A percentile compares a stretch with the other conserved stretches of the same genome.
Conservation (phyloP, 2,329 filamentous ascomycete genomes). For the Colletotrichum liriopes region DNA sequence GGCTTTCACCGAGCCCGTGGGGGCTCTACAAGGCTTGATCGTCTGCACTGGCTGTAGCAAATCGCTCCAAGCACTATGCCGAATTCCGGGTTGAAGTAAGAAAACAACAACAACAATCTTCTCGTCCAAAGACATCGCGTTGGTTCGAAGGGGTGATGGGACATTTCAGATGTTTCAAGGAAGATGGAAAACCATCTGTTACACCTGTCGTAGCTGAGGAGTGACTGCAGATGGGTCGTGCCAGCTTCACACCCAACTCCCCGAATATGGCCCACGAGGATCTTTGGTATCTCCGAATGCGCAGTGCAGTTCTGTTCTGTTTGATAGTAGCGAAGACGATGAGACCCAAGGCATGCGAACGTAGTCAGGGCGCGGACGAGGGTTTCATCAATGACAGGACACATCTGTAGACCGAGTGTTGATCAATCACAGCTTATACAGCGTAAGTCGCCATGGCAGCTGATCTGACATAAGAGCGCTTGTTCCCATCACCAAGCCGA, state of each 20-base stretch:
- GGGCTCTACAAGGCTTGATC: background rate
- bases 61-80: background rate
- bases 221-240: background rate
- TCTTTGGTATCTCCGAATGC: background rate
- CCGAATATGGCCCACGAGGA: background rate
- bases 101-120: background rate
- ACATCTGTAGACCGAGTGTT: background rate
- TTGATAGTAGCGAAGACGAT: background rate
- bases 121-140: background rate
- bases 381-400: background rate
- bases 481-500: too few relatives aligned
- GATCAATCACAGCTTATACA: too few relatives aligned
- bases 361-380: background rate
- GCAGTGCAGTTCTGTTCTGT: background rate
- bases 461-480: too few relatives aligned
- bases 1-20: background rate
- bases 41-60: background rate
- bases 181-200: background rate
- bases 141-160: background rate
- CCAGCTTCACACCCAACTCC: background rate
- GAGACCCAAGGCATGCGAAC: background rate
- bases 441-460: too few relatives aligned
- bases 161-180: background rate
- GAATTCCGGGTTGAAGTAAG: background rate
- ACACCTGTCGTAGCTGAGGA: background rate